Evolutionary conservation across 2,329 filamentous ascomycete genomes (phyloP).

Genomic region (Pseudogymnoascus sp.): DNA sequence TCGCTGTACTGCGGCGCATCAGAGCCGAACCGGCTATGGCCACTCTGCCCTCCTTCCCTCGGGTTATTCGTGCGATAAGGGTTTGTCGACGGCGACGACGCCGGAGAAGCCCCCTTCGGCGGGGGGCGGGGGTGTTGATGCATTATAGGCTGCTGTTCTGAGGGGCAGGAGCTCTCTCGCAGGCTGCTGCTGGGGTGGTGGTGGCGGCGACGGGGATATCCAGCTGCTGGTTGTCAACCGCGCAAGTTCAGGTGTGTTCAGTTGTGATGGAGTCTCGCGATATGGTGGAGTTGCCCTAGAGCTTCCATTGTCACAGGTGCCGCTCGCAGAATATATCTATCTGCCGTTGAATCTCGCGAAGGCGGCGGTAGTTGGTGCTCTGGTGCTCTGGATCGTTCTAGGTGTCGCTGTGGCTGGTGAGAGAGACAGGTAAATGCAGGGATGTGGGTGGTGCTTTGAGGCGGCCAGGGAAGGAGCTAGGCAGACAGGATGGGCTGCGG

Average conservation of each 20-base stretch:
- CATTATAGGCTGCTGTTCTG: constrained; percentile 45
- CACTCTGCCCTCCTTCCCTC: constrained; percentile 53
- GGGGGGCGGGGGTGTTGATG: constrained; percentile 80
- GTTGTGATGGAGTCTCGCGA: constrained; percentile 1
- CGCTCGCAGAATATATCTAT: not conserved
- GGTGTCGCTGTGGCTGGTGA: constrained; percentile 6
- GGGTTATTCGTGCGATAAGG: constrained; percentile 65
- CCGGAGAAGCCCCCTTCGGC: constrained; percentile 64
- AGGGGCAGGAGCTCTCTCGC: not conserved
- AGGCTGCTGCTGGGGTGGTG: not conserved
- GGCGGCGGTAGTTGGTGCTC: not conserved
- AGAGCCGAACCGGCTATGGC: constrained; percentile 32
- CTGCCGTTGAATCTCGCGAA: not conserved
- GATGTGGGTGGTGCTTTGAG: not conserved
- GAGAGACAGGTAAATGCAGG: not conserved
- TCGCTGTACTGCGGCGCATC: constrained; percentile 44
- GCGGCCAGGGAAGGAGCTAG: constrained; percentile 4
- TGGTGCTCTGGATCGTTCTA: not conserved
- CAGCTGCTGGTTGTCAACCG: not conserved
- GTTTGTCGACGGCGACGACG: constrained; percentile 63
- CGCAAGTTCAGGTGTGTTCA: not conserved
- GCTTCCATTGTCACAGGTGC: constrained; percentile 8
- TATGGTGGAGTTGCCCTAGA: constrained; percentile 8
- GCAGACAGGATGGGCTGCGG: constrained; percentile 6
- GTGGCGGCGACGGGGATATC: not conserved